Percentiles rank a stretch among this genome's conserved stretches.
These are phyloP conservation scores for Cercospora beticola DNA, from an alignment of 2,329 filamentous ascomycete species.

Conservation along the genomic window DNA sequence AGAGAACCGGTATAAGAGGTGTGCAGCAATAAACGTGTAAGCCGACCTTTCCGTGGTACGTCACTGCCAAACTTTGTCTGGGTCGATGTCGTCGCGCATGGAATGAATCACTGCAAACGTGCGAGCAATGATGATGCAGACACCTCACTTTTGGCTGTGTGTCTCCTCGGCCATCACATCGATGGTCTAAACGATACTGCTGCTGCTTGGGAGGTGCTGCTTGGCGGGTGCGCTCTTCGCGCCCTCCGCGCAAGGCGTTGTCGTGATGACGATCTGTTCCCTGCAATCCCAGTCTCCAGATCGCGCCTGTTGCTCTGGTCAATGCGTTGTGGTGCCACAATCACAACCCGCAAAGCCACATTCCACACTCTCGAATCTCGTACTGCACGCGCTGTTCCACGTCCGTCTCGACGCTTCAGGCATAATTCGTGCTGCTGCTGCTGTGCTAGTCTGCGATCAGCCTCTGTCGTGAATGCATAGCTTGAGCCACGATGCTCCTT, in stretches of 20 bases:
- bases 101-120: conserved; percentile 1
- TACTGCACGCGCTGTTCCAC: background rate
- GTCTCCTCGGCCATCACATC: background rate
- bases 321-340: conserved; percentile 4
- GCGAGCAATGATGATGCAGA: conserved; percentile 1
- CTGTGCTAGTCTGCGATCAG: background rate
- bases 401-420: background rate
- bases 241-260: background rate
- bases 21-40: background rate
- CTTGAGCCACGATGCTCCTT: conserved; percentile 5
- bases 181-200: conserved; percentile 34
- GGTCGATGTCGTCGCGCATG: background rate
- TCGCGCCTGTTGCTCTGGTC: conserved; percentile 45
- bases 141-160: background rate
- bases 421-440: background rate
- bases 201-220: background rate
- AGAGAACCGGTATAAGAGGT: background rate
- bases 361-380: background rate
- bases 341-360: background rate
- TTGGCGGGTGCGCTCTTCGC: background rate
- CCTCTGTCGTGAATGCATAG: background rate
- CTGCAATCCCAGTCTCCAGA: conserved; percentile 1
- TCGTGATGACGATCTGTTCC: conserved; percentile 2
- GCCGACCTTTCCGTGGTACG: background rate
- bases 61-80: conserved; percentile 2